Conservation (phyloP, 2,329 filamentous ascomycete genomes). For the Colletotrichum cordylinicola region DNA sequence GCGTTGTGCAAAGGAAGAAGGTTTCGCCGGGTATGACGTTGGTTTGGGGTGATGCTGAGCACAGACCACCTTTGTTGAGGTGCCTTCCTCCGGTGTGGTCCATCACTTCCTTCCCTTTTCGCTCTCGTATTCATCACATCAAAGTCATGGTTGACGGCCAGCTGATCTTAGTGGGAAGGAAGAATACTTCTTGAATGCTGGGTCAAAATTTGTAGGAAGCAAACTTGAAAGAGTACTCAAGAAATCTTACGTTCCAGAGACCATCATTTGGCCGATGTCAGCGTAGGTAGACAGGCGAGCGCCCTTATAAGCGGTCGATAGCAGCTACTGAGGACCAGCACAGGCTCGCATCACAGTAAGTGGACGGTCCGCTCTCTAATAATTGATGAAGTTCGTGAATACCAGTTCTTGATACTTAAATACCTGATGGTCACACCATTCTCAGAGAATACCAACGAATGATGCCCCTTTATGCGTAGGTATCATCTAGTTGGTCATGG, state of each 20-base stretch:
- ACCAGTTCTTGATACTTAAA: too few relatives aligned
- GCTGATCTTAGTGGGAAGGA: background rate
- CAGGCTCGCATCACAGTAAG: too few relatives aligned
- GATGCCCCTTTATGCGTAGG: too few relatives aligned
- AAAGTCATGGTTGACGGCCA: background rate
- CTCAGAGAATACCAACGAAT: too few relatives aligned
- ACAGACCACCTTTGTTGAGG: background rate
- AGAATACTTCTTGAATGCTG: background rate
- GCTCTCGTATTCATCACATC: fast-evolving
- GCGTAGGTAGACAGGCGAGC: background rate
- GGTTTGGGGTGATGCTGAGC: background rate
- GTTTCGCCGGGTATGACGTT: constrained; percentile 14
- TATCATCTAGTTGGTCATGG: background rate
- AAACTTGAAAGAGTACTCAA: background rate
- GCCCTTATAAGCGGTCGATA: background rate
- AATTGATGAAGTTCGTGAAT: too few relatives aligned
- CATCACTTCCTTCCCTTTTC: background rate
- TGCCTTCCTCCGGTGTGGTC: background rate
- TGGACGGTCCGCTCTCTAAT: too few relatives aligned
- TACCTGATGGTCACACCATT: too few relatives aligned
- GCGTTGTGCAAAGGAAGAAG: background rate
- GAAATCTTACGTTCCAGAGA: too few relatives aligned
- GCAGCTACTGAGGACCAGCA: too few relatives aligned
- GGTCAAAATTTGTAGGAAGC: too few relatives aligned
- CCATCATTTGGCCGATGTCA: background rate